Base-by-base conservation (phyloP, 768 basidiomycete species). In the Lentinula sp. region DNA sequence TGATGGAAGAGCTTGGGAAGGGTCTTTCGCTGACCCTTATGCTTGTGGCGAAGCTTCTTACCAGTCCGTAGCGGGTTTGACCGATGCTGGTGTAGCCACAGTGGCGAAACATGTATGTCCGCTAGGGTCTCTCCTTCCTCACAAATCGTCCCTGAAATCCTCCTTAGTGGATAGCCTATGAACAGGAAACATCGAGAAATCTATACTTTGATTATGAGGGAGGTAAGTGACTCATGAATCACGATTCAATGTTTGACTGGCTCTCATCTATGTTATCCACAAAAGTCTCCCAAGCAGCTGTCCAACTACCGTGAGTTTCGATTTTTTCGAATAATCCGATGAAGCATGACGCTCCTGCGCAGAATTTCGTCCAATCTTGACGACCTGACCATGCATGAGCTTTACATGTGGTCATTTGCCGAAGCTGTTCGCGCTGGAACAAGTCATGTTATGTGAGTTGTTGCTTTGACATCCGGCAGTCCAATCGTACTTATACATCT, bases 51-150 rank as follows among this genome's bases (percentile, higher is more conserved):
- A 70, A 28, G 74, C 74, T 5, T 69, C 77, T 0, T 73, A 72
- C 48, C 71, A 73, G 60, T 77, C 75, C 15, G 70, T 80, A 48
- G 61, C 65, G 21, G 78, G 79, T 0, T 68, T 78, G 45, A 78
- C 79, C 62, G 32, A 53, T 32, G 60, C 61, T 9, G 76, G 77
- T 23, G 75, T 79, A 9, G 76, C 76, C 46, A 73, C 78, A 3
- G 71, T 69, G 31, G 72, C 72, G 5, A 76, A 77, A 65, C 75
- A 75, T 57, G 73, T 66, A 64, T 64, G 39, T 15, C 32, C 37
- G 9, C 13, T 23, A 13, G n/a, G 4, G n/a, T 37, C 21, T 28
- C 53, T 9, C 8, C 10, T 5, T 3, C 23, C 4, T 8, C 31
- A 5, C 31, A 34, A 32, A 34, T 15, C 18, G 21, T 37, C 11